Percentiles rank a stretch among this genome's conserved stretches.
These are phyloP conservation scores for Phytophthora cactorum DNA, from an alignment of 352 stramenopile species.

Conservation along the genomic window DNA sequence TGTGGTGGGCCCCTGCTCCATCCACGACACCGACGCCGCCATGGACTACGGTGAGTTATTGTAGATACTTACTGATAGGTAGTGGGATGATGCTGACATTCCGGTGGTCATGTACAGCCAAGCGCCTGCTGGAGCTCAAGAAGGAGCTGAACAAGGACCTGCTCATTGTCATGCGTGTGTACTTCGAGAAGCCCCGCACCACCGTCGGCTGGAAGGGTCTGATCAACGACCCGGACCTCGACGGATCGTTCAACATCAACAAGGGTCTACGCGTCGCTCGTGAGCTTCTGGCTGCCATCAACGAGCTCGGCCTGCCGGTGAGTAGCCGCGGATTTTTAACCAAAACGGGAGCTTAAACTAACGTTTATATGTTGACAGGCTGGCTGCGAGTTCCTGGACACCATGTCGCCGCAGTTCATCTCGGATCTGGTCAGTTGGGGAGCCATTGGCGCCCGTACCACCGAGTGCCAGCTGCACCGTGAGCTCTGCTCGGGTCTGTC, in stretches of 20 bases:
- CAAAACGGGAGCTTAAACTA: neutral
- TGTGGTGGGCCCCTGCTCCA: conserved; percentile 89
- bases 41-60: conserved; percentile 79
- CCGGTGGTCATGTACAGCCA: conserved; percentile 33
- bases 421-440: conserved; percentile 90
- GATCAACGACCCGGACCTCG: conserved; percentile 92
- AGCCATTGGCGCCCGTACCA: conserved; percentile 91
- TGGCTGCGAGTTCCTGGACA: conserved; percentile 91
- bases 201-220: conserved; percentile 92
- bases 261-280: conserved; percentile 87
- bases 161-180: conserved; percentile 91
- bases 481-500: conserved; percentile 90
- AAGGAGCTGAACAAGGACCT: conserved; percentile 85
- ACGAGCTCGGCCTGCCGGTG: conserved; percentile 82
- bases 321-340: neutral
- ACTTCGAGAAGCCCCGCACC: conserved; percentile 92
- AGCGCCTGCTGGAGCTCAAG: conserved; percentile 69
- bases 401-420: conserved; percentile 92
- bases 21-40: conserved; percentile 87
- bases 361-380: conserved; percentile 31
- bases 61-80: neutral
- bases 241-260: conserved; percentile 93
- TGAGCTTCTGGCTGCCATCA: conserved; percentile 86
- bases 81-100: conserved; percentile 1
- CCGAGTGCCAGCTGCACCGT: conserved; percentile 90